Percentiles rank a stretch among this genome's conserved stretches.
phyloP scores from a whole-genome alignment of 352 stramenopile species.

The Phytophthora pluvialis region DNA sequence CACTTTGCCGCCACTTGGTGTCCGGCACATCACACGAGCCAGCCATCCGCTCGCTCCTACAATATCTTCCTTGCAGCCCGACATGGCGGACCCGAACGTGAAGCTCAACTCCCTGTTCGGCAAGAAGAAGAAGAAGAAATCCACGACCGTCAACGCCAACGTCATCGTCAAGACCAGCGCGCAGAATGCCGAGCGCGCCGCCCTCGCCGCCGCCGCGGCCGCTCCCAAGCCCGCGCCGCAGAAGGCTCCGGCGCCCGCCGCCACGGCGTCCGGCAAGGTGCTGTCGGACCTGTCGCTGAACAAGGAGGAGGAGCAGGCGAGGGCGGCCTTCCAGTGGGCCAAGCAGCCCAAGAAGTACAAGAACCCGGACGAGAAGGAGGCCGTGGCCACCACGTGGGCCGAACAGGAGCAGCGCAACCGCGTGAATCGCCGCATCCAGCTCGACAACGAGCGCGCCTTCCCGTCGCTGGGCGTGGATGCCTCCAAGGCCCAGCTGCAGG shows the following conservation, averaged over 20 bases:
- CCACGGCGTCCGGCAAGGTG: conserved; percentile 49
- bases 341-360: conserved; percentile 91
- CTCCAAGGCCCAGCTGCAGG: conserved; percentile 55
- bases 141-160: conserved; percentile 79
- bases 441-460: conserved; percentile 81
- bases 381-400: conserved; percentile 67
- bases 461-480: conserved; percentile 70
- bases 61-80: conserved; percentile 16
- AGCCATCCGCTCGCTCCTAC: conserved; percentile 6
- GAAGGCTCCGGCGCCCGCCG: not conserved
- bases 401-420: conserved; percentile 81
- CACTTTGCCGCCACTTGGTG: not conserved
- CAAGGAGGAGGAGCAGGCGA: conserved; percentile 58
- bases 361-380: conserved; percentile 55
- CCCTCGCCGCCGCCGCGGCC: conserved; percentile 28
- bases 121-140: conserved; percentile 89
- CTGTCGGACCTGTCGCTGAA: conserved; percentile 70
- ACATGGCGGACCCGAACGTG: conserved; percentile 55
- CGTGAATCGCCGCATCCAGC: conserved; percentile 57
- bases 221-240: conserved; percentile 27
- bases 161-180: conserved; percentile 73
- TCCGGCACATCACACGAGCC: conserved; percentile 4
- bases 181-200: conserved; percentile 38
- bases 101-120: conserved; percentile 88
- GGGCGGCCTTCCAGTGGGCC: conserved; percentile 73